These are phyloP conservation scores for Trypanosoma cruzi DNA, from an alignment of 208 protist species.

Conservation along the genomic window DNA sequence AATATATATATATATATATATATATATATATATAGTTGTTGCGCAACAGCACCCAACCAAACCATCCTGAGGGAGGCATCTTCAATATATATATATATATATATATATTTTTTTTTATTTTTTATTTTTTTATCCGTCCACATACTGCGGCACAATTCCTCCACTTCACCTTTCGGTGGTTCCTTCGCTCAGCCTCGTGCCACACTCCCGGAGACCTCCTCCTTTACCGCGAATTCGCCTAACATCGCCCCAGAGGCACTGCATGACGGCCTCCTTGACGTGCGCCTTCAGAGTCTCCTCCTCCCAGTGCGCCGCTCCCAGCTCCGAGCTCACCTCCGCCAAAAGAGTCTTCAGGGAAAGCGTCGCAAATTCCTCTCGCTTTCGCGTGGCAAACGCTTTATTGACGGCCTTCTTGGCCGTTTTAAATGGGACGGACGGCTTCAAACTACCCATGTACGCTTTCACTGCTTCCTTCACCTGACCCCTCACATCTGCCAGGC, in stretches of 20 bases:
- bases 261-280: constrained; percentile 43
- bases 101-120: too few species aligned
- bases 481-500: constrained; percentile 27
- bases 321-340: constrained; percentile 31
- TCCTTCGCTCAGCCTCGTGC: too few species aligned
- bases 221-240: background rate
- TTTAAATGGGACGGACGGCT: background rate
- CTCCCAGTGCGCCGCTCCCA: constrained; percentile 39
- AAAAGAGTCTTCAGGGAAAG: constrained; percentile 59
- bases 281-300: constrained; percentile 26
- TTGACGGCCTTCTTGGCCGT: constrained; percentile 23
- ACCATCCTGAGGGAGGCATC: too few species aligned
- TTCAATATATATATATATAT: too few species aligned
- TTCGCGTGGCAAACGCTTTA: constrained; percentile 24
- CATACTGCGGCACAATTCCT: too few species aligned
- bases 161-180: too few species aligned
- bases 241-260: constrained; percentile 8
- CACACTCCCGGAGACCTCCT: too few species aligned
- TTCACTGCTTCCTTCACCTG: constrained; percentile 44
- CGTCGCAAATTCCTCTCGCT: constrained; percentile 12
- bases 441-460: constrained; percentile 12
- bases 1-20: too few species aligned
- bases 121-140: too few species aligned
- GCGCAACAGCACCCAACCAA: too few species aligned
- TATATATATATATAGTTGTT: too few species aligned